Evolutionary conservation across 106 monocot species (phyloP).

Genomic region (Dactylorhiza incarnata): DNA sequence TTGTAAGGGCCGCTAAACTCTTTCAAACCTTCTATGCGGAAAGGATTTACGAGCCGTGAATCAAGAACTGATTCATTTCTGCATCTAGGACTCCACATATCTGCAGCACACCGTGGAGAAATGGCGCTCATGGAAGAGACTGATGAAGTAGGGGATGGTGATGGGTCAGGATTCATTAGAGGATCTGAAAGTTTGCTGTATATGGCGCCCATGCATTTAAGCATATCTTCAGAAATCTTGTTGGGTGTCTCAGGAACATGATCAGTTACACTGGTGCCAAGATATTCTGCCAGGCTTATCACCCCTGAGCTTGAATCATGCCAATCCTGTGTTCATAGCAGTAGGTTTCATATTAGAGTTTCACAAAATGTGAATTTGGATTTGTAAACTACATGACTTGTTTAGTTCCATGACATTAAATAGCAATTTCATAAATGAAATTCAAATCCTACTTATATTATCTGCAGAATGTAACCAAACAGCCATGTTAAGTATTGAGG

Average conservation of each 20-base stretch:
- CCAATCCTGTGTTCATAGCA: conserved; percentile 36
- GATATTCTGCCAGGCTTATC: conserved; percentile 85
- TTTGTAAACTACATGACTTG: not conserved
- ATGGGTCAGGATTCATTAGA: conserved; percentile 25
- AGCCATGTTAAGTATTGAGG: not conserved
- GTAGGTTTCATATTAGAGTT: not conserved
- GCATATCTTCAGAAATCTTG: conserved; percentile 75
- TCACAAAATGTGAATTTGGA: conserved; percentile 5
- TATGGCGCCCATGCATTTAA: conserved; percentile 69
- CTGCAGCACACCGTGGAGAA: conserved; percentile 64
- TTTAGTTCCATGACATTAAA: too few species aligned
- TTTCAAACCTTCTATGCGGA: conserved; percentile 74
- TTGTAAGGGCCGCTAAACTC: conserved; percentile 95
- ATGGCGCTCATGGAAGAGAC: conserved; percentile 75
- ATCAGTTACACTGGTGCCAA: conserved; percentile 62
- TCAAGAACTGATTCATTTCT: conserved; percentile 50
- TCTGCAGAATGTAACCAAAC: too few species aligned
- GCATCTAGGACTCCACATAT: conserved; percentile 63
- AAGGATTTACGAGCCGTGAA: conserved; percentile 77
- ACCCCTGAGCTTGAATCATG: conserved; percentile 33
- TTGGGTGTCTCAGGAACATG: conserved; percentile 72
- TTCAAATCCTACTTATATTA: too few species aligned
- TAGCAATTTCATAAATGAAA: too few species aligned
- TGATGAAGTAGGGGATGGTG: conserved; percentile 75
- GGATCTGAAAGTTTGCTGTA: conserved; percentile 76